Percentiles rank a stretch among this genome's conserved stretches.
Conservation (phyloP, 164 flowering plant species). For the Cinnamomum chago region DNA sequence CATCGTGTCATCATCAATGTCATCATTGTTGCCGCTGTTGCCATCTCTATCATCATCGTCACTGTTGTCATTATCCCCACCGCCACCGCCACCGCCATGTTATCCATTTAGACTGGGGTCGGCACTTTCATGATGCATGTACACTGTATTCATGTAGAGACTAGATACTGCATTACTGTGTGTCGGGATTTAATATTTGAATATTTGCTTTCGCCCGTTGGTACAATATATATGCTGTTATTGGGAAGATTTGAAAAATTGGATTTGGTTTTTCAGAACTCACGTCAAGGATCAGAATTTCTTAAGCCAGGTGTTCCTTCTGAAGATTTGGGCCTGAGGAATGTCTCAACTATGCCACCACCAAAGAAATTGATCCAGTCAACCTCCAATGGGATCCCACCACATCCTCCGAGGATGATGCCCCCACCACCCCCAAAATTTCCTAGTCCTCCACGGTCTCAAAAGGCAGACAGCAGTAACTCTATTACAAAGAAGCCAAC, state of each 20-base stretch:
- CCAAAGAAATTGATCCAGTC: conserved; percentile 52
- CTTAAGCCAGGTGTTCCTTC: conserved; percentile 33
- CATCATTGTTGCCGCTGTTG: no score
- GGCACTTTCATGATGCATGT: neutral
- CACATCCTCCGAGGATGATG: conserved; percentile 48
- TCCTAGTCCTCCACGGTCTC: conserved; percentile 17
- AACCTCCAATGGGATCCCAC: conserved; percentile 42
- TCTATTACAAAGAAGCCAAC: conserved; percentile 16
- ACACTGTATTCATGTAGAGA: neutral
- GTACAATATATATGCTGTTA: neutral
- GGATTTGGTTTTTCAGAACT: conserved; percentile 31
- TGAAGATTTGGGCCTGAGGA: conserved; percentile 30
- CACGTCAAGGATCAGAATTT: conserved; percentile 48
- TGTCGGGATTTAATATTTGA: neutral
- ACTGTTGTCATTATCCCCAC: no score
- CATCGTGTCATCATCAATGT: no score
- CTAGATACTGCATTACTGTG: neutral
- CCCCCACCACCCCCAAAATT: conserved; percentile 51
- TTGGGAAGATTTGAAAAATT: conserved; percentile 14
- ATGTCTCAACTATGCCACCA: conserved; percentile 48
- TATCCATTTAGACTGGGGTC: neutral
- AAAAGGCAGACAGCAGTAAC: conserved; percentile 20
- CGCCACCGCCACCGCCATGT: no score
- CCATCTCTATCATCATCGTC: no score
- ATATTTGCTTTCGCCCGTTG: neutral